These are phyloP conservation scores for Podila clonocystis DNA, from an alignment of 192 early-diverging fungal genomes.

Conservation along the genomic window DNA sequence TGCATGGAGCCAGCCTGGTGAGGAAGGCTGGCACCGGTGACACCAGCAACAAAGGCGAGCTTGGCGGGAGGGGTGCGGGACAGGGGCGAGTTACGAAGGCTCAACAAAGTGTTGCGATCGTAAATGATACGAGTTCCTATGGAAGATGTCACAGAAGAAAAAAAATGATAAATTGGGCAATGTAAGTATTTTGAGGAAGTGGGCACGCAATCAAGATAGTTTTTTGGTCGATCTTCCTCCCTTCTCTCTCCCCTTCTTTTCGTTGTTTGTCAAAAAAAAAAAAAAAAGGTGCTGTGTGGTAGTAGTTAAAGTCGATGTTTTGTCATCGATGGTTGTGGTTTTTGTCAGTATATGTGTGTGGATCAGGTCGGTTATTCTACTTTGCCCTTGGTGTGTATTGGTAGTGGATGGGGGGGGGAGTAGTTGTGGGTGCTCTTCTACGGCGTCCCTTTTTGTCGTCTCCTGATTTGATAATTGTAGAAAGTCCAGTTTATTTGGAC, in stretches of 20 bases:
- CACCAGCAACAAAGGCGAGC: constrained; percentile 68
- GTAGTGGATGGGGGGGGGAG: not conserved
- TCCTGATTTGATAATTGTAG: constrained; percentile 16
- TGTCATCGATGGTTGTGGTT: no score
- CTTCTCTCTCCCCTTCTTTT: no score
- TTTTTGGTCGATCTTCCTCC: no score
- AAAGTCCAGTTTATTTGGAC: constrained; percentile 1
- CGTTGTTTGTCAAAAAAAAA: no score
- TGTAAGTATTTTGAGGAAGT: not conserved
- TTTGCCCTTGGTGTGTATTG: no score
- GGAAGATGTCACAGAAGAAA: not conserved
- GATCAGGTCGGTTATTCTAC: no score
- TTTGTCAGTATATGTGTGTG: no score
- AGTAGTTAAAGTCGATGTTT: no score
- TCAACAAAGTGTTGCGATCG: constrained; percentile 67
- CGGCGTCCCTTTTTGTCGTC: not conserved
- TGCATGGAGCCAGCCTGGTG: constrained; percentile 42
- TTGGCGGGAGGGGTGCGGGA: constrained; percentile 66
- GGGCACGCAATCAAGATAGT: no score
- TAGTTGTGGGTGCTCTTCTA: not conserved
- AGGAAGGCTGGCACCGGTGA: constrained; percentile 57
- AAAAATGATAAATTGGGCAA: not conserved
- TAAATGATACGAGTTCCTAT: constrained; percentile 74
- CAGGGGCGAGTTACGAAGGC: constrained; percentile 69
- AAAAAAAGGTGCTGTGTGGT: no score